Evolutionary conservation across 768 basidiomycete genomes (phyloP).

Genomic region (Mycena filopes): DNA sequence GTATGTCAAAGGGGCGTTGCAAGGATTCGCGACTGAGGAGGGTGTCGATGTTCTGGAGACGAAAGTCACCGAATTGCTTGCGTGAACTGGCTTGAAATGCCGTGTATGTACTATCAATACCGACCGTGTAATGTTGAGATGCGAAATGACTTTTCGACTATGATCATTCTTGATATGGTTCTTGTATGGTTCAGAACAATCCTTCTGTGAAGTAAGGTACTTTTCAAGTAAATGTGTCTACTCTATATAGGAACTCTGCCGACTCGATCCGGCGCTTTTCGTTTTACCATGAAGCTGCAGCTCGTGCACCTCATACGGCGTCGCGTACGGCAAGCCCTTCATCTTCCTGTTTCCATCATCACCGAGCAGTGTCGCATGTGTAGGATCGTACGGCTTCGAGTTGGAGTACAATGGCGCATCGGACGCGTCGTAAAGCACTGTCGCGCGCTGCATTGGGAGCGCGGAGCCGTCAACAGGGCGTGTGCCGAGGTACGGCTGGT

Average conservation of each 20-base stretch:
- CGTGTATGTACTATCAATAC: no score
- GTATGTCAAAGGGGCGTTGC: slow-evolving; percentile 20
- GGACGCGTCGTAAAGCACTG: no score
- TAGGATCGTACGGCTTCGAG: background rate
- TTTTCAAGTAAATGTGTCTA: no score
- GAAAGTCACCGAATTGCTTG: slow-evolving; percentile 13
- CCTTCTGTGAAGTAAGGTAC: no score
- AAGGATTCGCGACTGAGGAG: background rate
- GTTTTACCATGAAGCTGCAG: background rate
- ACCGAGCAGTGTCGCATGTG: background rate
- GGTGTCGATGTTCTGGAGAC: slow-evolving; percentile 17
- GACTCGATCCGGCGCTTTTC: no score
- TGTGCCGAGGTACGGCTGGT: background rate
- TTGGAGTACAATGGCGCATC: no score
- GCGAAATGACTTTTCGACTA: no score
- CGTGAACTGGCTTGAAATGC: slow-evolving; percentile 1
- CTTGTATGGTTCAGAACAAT: no score
- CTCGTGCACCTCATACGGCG: background rate
- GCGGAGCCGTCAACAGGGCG: slow-evolving; percentile 4
- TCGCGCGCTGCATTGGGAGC: slow-evolving; percentile 16
- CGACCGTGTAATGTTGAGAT: no score
- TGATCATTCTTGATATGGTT: no score
- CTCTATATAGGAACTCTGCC: no score
- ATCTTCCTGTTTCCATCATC: background rate
- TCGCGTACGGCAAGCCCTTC: background rate